Percentiles rank a stretch among this genome's conserved stretches.
Evolutionary conservation across 2,329 filamentous ascomycete genomes (phyloP).

Genomic region (Colletotrichum euphorbiae): DNA sequence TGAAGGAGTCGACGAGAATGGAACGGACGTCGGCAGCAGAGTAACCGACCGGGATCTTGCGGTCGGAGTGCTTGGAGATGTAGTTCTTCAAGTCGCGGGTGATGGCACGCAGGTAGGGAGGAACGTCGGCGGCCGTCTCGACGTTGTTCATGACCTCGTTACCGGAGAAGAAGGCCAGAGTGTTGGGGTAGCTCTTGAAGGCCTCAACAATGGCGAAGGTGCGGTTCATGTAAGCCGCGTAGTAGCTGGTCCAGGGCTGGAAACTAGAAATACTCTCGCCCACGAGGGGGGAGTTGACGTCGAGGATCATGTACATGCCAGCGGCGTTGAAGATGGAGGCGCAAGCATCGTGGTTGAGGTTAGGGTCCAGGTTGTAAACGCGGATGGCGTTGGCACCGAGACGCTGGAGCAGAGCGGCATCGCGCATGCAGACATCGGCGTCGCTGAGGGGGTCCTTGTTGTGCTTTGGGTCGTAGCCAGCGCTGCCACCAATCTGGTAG

Average conservation of each 20-base stretch:
- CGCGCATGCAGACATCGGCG: slow-evolving; percentile 68
- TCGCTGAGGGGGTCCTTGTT: slow-evolving; percentile 71
- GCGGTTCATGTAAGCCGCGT: slow-evolving; percentile 70
- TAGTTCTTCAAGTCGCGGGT: slow-evolving; percentile 86
- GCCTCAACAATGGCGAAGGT: slow-evolving; percentile 76
- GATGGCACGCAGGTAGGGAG: slow-evolving; percentile 79
- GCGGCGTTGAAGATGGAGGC: slow-evolving; percentile 76
- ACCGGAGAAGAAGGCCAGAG: slow-evolving; percentile 79
- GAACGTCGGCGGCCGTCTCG: slow-evolving; percentile 67
- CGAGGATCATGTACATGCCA: slow-evolving; percentile 76
- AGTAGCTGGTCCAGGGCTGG: slow-evolving; percentile 70
- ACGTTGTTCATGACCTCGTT: slow-evolving; percentile 82
- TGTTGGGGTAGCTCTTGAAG: slow-evolving; percentile 75
- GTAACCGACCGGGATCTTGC: slow-evolving; percentile 81
- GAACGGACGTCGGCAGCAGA: slow-evolving; percentile 82
- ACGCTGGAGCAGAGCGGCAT: slow-evolving; percentile 74
- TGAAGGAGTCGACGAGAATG: slow-evolving; percentile 79
- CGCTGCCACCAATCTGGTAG: slow-evolving; percentile 76
- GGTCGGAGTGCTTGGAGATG: slow-evolving; percentile 76
- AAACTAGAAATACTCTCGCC: slow-evolving; percentile 68
- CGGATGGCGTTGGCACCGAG: slow-evolving; percentile 76
- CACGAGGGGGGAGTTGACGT: slow-evolving; percentile 73
- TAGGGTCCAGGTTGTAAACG: slow-evolving; percentile 75
- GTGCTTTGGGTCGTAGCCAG: slow-evolving; percentile 67
- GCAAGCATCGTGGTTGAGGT: slow-evolving; percentile 75